These are phyloP conservation scores for Globisporangium spiculum DNA, from an alignment of 352 stramenopile species.

Conservation along the genomic window DNA sequence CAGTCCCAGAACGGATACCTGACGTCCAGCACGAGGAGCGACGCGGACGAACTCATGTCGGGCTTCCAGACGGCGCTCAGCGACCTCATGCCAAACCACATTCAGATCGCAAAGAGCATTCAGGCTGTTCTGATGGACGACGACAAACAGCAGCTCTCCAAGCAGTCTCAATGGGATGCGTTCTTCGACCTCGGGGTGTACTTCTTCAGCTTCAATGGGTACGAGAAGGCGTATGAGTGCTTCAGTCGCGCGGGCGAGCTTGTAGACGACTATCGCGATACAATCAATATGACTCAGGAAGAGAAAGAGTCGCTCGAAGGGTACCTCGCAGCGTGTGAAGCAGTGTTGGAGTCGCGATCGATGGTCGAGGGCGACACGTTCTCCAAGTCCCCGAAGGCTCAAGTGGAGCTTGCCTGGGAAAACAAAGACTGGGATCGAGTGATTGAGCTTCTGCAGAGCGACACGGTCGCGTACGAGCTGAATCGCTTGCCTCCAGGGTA, in stretches of 20 bases:
- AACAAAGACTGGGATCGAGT: constrained; percentile 47
- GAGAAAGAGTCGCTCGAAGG: constrained; percentile 51
- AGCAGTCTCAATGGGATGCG: constrained; percentile 51
- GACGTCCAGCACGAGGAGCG: constrained; percentile 59
- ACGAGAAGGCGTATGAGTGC: constrained; percentile 73
- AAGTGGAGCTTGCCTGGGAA: constrained; percentile 51
- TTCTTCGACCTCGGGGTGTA: constrained; percentile 70
- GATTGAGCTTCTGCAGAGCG: constrained; percentile 39
- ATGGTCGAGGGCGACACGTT: constrained; percentile 29
- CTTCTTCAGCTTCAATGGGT: constrained; percentile 76
- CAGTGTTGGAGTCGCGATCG: constrained; percentile 52
- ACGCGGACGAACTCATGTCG: constrained; percentile 60
- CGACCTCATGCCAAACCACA: constrained; percentile 53
- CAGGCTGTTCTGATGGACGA: constrained; percentile 49
- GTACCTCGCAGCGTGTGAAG: constrained; percentile 68
- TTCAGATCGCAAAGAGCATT: constrained; percentile 64
- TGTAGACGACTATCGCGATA: constrained; percentile 32
- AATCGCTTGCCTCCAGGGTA: constrained; percentile 31
- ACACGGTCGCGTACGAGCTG: constrained; percentile 40
- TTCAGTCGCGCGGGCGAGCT: constrained; percentile 64
- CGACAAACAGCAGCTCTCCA: constrained; percentile 33
- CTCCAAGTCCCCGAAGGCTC: constrained; percentile 32
- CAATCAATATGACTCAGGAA: constrained; percentile 22
- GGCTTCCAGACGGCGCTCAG: constrained; percentile 70
- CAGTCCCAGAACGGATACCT: constrained; percentile 72